These are phyloP conservation scores for Aspergillus hiratsukae DNA, from an alignment of 2,329 filamentous ascomycete genomes.

Conservation along the genomic window DNA sequence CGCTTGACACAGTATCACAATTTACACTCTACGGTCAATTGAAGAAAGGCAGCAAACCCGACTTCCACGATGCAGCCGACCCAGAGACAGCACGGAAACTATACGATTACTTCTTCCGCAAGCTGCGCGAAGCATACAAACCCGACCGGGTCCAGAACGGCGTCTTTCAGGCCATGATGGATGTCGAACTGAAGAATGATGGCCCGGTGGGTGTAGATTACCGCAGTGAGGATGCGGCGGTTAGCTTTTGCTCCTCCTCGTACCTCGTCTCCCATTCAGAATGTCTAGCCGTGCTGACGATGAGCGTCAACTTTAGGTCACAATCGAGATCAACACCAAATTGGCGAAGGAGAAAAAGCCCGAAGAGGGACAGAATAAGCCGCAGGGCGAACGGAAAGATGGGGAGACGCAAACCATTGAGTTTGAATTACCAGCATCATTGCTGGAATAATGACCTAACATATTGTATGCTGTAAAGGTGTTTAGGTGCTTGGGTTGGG, in stretches of 20 bases:
- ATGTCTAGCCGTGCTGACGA: constrained; percentile 9
- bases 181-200: constrained; percentile 88
- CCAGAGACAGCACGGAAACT: constrained; percentile 73
- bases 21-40: constrained; percentile 90
- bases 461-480: neutral
- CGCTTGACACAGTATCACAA: constrained; percentile 68
- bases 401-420: constrained; percentile 9
- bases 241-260: constrained; percentile 36
- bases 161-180: constrained; percentile 99
- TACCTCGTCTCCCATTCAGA: constrained; percentile 8
- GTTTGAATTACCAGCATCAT: constrained; percentile 19
- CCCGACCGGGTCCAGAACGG: constrained; percentile 82
- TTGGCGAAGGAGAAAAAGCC: constrained; percentile 33
- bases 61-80: constrained; percentile 84
- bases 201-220: constrained; percentile 63
- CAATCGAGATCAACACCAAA: constrained; percentile 45
- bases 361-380: constrained; percentile 7
- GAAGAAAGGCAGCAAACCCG: constrained; percentile 93
- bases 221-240: constrained; percentile 54
- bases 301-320: constrained; percentile 29
- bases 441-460: constrained; percentile 16
- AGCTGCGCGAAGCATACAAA: constrained; percentile 67
- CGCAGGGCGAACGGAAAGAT: constrained; percentile 5
- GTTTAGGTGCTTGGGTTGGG: neutral
- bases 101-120: constrained; percentile 78